Conservation (phyloP, 768 basidiomycete genomes). For the Boletus pseudopeckii region DNA sequence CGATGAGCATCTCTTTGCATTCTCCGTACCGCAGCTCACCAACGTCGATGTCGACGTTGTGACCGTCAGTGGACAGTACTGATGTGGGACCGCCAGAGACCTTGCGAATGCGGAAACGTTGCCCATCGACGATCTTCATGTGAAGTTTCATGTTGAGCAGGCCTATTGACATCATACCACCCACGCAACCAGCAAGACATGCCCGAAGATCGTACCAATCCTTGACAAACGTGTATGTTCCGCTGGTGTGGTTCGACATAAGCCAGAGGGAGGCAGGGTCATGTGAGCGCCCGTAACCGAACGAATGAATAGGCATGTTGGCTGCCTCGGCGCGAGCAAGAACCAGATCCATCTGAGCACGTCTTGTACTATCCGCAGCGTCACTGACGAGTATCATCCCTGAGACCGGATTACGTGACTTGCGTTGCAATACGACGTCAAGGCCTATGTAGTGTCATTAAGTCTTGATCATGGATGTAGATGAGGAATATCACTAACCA, state of each 20-base stretch:
- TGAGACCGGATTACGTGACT: constrained; percentile 83
- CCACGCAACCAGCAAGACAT: constrained; percentile 90
- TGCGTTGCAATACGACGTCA: constrained; percentile 92
- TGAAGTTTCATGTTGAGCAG: constrained; percentile 92
- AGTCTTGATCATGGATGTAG: not conserved
- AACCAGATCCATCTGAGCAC: constrained; percentile 97
- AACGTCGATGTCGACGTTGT: constrained; percentile 92
- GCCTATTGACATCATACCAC: constrained; percentile 96
- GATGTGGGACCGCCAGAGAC: constrained; percentile 87
- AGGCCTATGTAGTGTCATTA: constrained; percentile 49
- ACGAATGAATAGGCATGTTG: constrained; percentile 93
- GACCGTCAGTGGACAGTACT: constrained; percentile 87
- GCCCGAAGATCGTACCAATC: constrained; percentile 96
- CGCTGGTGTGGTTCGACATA: constrained; percentile 96
- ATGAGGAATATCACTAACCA: constrained; percentile 41
- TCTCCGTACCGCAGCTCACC: constrained; percentile 96
- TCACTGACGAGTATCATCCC: constrained; percentile 94
- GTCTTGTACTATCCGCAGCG: constrained; percentile 84
- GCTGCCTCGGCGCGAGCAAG: constrained; percentile 96
- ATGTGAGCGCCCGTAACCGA: constrained; percentile 95
- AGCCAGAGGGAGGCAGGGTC: constrained; percentile 98
- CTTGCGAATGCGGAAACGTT: constrained; percentile 91
- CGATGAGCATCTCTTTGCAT: constrained; percentile 94
- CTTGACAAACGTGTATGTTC: constrained; percentile 96
- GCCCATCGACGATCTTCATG: constrained; percentile 86